Base-by-base conservation (phyloP, 2,329 filamentous ascomycete genomes). In the Peltaster fructicola region DNA sequence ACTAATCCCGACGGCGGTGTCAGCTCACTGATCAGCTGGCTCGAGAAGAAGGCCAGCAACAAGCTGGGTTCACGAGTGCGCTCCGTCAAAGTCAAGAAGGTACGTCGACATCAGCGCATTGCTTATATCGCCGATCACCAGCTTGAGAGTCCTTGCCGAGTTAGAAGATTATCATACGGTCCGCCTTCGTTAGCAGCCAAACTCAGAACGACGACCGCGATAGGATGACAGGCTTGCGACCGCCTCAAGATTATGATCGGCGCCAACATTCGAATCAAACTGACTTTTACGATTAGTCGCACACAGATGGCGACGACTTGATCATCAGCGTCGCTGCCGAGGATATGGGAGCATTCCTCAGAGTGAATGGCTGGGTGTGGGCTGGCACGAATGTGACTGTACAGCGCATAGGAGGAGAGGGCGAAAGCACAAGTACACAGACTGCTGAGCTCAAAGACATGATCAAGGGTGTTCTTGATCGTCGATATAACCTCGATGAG, bases 381-480 rank as follows among this genome's bases (percentile, higher is more conserved):
- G 47, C 50, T 5, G 51, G 50, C 4, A 37, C 35, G 18, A 52
- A 48, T 21, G 44, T 54, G 33, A 43, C 30, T n/a, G 45, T 54
- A 30, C 39, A 48, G 33, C 36, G 42, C 8, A 23, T 40, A 10
- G 40, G 38, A 18, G 41, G 34, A 12, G 24, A 36, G 7, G 37
- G 30, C 8, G 28, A 34, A 17, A 25, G 24, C 10, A 22, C 26
- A 7, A 27, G 30, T 11, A 26, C 29, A 13, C 29, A 68, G 3
- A 54, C 65, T 24, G 67, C 75, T 36, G 63, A 73, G 73, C 46
- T 57, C 7, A 43, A 45, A 27, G 39, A 65, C 13, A 70, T 73
- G 36, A 64, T 93, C 30, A 68, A 70, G 36, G 53, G 56, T 9
- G 73, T 93, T 33, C 62, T 98, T 8, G 64, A 64, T 27, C 64